Conservation (phyloP, 1,284 basidiomycete species). For the Irpex rosettiformis region DNA sequence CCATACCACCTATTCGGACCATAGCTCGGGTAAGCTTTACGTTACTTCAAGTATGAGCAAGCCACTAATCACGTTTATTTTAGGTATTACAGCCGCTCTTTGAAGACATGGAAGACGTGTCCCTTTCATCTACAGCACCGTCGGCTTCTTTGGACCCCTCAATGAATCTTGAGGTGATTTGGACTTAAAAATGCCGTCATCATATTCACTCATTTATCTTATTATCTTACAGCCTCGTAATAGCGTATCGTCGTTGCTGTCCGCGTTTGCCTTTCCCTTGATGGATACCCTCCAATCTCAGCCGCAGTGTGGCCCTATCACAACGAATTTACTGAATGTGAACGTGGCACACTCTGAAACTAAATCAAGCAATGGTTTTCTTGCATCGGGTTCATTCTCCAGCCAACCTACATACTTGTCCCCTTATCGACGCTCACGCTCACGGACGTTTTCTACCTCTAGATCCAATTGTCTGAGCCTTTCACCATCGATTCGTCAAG, state of each 20-base stretch:
- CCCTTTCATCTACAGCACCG: background rate
- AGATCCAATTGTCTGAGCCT: background rate
- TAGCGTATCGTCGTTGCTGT: background rate
- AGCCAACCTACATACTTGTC: background rate
- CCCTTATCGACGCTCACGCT: background rate
- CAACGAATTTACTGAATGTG: background rate
- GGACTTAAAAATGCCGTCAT: background rate
- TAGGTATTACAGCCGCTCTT: slow-evolving; percentile 7
- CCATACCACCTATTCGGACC: background rate
- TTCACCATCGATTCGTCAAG: background rate
- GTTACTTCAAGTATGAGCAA: background rate
- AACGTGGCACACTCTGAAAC: background rate
- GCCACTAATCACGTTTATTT: background rate
- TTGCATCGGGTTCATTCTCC: background rate
- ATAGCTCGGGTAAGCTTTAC: background rate
- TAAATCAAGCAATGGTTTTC: background rate
- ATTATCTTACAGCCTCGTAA: background rate
- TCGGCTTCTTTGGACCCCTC: background rate
- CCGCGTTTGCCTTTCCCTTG: slow-evolving; percentile 2
- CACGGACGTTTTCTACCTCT: background rate
- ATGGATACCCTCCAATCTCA: too few species aligned
- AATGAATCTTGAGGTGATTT: background rate
- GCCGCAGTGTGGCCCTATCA: too few species aligned
- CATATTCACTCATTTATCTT: background rate
- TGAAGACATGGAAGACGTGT: background rate